Evolutionary conservation across 805 yeast species (phyloP).

Genomic region (Metschnikowia baotianmanensis): DNA sequence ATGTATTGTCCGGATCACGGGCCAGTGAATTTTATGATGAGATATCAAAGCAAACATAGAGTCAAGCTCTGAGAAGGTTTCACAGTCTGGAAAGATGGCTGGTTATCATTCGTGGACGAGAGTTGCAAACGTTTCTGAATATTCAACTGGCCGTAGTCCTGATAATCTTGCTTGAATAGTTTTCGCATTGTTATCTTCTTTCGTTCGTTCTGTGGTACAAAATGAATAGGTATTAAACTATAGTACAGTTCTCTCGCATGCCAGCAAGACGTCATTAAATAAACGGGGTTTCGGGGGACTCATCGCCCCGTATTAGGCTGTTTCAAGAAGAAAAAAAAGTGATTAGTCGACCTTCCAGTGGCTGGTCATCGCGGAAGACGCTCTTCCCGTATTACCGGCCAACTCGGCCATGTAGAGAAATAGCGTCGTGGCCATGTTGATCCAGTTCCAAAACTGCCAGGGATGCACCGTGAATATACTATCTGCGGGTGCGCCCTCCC

Average conservation of each 20-base stretch:
- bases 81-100: constrained; percentile 49
- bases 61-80: constrained; percentile 80
- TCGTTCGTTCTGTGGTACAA: not conserved
- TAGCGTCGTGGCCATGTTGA: constrained; percentile 78
- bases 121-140: constrained; percentile 52
- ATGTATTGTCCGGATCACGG: constrained; percentile 9
- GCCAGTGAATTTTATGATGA: constrained; percentile 53
- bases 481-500: constrained; percentile 29
- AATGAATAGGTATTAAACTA: not conserved
- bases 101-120: constrained; percentile 57
- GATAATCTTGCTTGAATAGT: constrained; percentile 12
- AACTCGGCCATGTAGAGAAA: constrained; percentile 80
- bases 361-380: constrained; percentile 37
- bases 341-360: constrained; percentile 43
- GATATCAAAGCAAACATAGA: constrained; percentile 76
- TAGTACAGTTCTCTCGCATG: constrained; percentile 6
- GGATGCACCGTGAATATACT: constrained; percentile 49
- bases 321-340: not conserved
- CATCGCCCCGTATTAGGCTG: not conserved
- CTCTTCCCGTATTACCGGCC: constrained; percentile 36
- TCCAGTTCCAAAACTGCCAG: constrained; percentile 99
- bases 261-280: constrained; percentile 1
- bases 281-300: constrained; percentile 1
- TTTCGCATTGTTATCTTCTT: not conserved
- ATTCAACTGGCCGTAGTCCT: constrained; percentile 4